Evolutionary conservation across 441 rosid species (phyloP).

Genomic region (Brassica hybrid): DNA sequence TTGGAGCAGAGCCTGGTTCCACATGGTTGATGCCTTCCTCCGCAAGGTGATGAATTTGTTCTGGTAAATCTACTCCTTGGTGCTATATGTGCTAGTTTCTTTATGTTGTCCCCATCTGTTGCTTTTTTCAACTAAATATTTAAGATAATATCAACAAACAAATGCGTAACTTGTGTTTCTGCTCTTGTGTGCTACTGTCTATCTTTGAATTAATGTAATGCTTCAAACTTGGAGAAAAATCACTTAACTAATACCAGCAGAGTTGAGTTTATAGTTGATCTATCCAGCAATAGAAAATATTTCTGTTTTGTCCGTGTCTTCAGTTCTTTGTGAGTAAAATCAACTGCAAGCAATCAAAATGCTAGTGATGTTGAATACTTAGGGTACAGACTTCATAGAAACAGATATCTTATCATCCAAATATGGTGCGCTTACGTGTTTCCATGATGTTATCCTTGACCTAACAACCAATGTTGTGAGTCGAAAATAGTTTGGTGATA

Average conservation of each 20-base stretch:
- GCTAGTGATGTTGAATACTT: no score
- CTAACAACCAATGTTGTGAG: no score
- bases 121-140: background rate
- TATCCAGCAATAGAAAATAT: no score
- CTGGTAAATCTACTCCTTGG: background rate
- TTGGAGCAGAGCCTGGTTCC: conserved; percentile 8
- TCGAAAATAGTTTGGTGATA: no score
- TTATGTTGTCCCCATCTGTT: background rate
- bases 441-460: no score
- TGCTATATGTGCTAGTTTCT: background rate
- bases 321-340: no score
- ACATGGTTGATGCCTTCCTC: conserved; percentile 1
- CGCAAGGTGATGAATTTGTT: background rate
- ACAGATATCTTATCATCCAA: no score
- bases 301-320: no score
- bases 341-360: no score
- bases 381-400: no score
- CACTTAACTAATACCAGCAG: background rate
- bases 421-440: no score
- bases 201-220: background rate
- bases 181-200: background rate
- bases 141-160: background rate
- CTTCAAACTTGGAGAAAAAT: background rate
- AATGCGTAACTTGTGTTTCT: background rate
- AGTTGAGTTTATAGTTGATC: no score